A percentile compares a stretch with the other conserved stretches of the same genome.
These are phyloP conservation scores for Coemansia sp. DNA, from an alignment of 192 early-diverging fungal species.

Conservation along the genomic window DNA sequence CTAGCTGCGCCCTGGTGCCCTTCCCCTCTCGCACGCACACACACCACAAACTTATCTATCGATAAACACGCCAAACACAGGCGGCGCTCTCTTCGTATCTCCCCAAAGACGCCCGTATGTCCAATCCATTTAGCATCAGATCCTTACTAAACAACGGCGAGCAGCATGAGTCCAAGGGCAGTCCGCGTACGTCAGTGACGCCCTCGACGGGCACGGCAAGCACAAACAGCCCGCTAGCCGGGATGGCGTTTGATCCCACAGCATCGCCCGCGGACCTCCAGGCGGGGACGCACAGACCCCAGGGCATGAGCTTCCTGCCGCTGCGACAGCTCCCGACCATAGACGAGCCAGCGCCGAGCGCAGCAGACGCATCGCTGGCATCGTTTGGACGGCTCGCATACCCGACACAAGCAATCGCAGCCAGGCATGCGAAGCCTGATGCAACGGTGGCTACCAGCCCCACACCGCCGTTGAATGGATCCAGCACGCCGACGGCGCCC, in stretches of 20 bases:
- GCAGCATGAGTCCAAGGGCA: not conserved
- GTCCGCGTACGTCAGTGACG: slow-evolving; percentile 1
- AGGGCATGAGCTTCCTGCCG: slow-evolving; percentile 5
- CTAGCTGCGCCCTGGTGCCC: not conserved
- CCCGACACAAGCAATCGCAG: slow-evolving; percentile 1
- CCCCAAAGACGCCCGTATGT: not conserved
- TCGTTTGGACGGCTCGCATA: slow-evolving; percentile 10
- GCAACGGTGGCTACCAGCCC: not conserved
- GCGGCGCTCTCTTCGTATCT: not conserved
- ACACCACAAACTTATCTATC: no score
- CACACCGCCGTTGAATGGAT: not conserved
- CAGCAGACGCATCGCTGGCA: not conserved
- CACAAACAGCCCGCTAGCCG: slow-evolving; percentile 6
- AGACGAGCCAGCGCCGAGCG: not conserved
- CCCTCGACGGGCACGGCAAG: slow-evolving; percentile 11
- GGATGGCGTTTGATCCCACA: slow-evolving; percentile 1
- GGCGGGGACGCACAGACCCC: not conserved
- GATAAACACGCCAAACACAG: not conserved
- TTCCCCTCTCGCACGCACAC: not conserved
- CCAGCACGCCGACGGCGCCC: not conserved
- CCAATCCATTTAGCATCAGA: slow-evolving; percentile 11
- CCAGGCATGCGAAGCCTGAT: not conserved
- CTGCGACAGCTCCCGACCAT: slow-evolving; percentile 3
- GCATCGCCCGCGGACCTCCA: slow-evolving; percentile 2
- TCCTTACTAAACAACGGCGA: slow-evolving; percentile 14